Evolutionary conservation across 2,329 filamentous ascomycete species (phyloP).

Genomic region (Pestalotiopsis sp.): DNA sequence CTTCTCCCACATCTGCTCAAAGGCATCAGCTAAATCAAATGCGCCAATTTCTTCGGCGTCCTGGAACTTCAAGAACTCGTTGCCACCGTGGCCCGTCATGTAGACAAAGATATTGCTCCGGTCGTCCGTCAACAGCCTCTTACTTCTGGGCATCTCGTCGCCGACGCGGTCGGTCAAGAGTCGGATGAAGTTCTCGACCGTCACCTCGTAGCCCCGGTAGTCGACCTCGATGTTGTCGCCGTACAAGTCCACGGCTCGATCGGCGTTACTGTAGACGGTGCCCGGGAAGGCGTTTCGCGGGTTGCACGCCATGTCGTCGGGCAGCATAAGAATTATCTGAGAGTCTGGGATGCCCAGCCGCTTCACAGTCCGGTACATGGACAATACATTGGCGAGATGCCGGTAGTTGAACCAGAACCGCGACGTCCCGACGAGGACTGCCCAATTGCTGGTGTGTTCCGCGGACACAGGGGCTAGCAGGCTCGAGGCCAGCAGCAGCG

Average conservation of each 20-base stretch:
- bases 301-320: constrained; percentile 99
- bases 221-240: constrained; percentile 99
- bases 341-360: constrained; percentile 96
- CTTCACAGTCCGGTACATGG: constrained; percentile 97
- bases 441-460: constrained; percentile 98
- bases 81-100: constrained; percentile 98
- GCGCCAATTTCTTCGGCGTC: constrained; percentile 97
- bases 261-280: constrained; percentile 97
- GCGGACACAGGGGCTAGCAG: constrained; percentile 53
- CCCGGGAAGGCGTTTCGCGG: constrained; percentile 97
- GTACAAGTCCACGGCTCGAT: constrained; percentile 93
- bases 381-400: constrained; percentile 95
- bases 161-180: constrained; percentile 92
- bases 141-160: constrained; percentile 92
- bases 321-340: constrained; percentile 99
- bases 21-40: constrained; percentile 94
- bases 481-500: constrained; percentile 50
- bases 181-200: constrained; percentile 97
- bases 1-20: constrained; percentile 99
- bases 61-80: constrained; percentile 98
- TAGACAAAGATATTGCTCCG: constrained; percentile 97
- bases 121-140: constrained; percentile 90
- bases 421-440: constrained; percentile 96
- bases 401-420: constrained; percentile 99
- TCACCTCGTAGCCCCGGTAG: constrained; percentile 97